phyloP scores from a whole-genome alignment of 495 filamentous ascomycete species.

The Poronia punctata region DNA sequence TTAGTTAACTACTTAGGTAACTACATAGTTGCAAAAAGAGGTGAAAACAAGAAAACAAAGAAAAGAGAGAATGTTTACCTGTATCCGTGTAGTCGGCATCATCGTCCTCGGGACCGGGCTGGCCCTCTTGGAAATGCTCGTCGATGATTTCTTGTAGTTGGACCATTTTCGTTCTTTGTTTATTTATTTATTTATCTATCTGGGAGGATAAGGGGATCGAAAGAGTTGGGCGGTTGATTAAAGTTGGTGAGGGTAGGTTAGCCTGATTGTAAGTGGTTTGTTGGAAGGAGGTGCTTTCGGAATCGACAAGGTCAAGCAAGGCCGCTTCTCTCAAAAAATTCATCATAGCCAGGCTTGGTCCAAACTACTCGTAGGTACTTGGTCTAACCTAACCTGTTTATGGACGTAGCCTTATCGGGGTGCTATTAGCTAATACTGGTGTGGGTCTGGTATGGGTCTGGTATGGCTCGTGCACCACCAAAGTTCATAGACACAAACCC shows the following conservation, averaged over 20 bases:
- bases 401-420: no score
- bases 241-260: background rate
- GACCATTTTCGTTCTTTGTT: slow-evolving; percentile 58
- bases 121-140: slow-evolving; percentile 80
- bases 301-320: no score
- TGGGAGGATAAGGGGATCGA: background rate
- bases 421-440: no score
- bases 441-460: no score
- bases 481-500: no score
- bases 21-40: background rate
- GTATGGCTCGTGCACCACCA: no score
- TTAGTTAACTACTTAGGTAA: background rate
- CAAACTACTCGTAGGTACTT: no score
- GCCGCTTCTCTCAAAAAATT: slow-evolving; percentile 13
- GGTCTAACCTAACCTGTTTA: no score
- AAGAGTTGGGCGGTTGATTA: slow-evolving; percentile 4
- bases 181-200: background rate
- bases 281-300: no score
- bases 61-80: slow-evolving; percentile 43
- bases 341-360: no score
- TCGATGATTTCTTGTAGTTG: slow-evolving; percentile 93
- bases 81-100: slow-evolving; percentile 85
- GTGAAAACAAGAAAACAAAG: background rate
- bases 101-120: slow-evolving; percentile 64
- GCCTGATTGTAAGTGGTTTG: background rate